Base-by-base conservation (phyloP, 352 stramenopile species). In the Globisporangium uncinulatum region DNA sequence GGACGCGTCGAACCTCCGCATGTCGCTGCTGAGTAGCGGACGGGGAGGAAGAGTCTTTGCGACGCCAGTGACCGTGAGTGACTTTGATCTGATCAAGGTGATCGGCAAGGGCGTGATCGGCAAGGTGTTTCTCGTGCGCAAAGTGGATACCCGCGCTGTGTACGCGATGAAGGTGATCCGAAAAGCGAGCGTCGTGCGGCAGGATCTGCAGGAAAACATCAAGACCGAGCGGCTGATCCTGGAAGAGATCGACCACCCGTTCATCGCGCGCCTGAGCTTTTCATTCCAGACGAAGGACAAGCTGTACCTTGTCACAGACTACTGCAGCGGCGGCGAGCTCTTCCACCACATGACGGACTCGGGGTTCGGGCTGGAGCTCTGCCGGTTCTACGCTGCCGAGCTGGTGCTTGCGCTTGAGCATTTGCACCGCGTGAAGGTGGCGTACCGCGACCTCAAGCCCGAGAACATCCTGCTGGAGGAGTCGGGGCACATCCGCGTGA, bases 131-230 rank as follows among this genome's bases (percentile, higher is more conserved):
- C 51, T 96, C 2, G 85, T 79, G 5, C 89, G 87, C 55, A 93
- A 92, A 54, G 92, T 92, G 37, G 59, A 69, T 19, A 82, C 76
- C 0, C 74, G 76, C 45, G 69, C 79, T 24, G 73, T 94, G 48
- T 96, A 94, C 69, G 86, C 86, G n/a, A 94, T 94, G 84, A 96
- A 96, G 62, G 85, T 96, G 36, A 61, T 94, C 51, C 73, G 78
- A 11, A 96, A 96, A 63, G 70, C 90, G 46, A 75, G 94, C 51
- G 83, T 96, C 43, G 90, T 94, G 59, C 77, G 79, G 58, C 92
- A 94, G 59, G 84, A 92, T 47, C 86, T 92, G 58, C 79, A 94
- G 2, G 83, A 94, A 54, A 81, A 93, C 63, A 94, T 85, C 46
- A 96, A 92, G 66, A 92, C 83, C 41, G 86, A 96, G 68, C 85